Evolutionary conservation across 169 alveolate genomes (phyloP).

Genomic region (Plasmodium relictum): DNA sequence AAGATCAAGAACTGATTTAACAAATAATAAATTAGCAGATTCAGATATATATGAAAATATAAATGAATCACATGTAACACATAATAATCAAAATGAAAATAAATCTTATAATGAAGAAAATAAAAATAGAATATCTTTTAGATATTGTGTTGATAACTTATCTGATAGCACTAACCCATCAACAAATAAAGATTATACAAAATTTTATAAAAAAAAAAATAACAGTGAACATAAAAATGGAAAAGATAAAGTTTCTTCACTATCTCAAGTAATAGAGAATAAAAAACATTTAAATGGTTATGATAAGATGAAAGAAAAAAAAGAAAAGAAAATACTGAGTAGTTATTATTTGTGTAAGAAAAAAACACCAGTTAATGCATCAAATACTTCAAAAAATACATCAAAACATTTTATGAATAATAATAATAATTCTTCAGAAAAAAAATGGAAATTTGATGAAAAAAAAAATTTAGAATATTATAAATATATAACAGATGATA

Average conservation of each 20-base stretch:
- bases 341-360: background rate
- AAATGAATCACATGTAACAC: background rate
- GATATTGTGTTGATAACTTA: background rate
- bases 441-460: background rate
- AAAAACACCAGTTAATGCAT: background rate
- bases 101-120: too few species aligned
- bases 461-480: background rate
- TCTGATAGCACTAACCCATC: conserved; percentile 24
- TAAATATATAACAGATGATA: background rate
- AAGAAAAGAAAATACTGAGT: background rate
- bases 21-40: too few species aligned
- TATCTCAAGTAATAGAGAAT: background rate
- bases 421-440: background rate
- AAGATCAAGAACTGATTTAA: too few species aligned
- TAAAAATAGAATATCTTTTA: too few species aligned
- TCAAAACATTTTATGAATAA: background rate
- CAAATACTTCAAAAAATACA: background rate
- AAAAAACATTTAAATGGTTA: background rate
- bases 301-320: background rate
- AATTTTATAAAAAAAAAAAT: conserved; percentile 7
- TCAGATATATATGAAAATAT: too few species aligned
- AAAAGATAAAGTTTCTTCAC: conserved; percentile 1
- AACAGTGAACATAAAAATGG: background rate
- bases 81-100: background rate
- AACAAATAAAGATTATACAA: background rate